Percentiles rank a stretch among this genome's conserved stretches.
Evolutionary conservation across 257 asterid species (phyloP).

Genomic region (Rhazya stricta): DNA sequence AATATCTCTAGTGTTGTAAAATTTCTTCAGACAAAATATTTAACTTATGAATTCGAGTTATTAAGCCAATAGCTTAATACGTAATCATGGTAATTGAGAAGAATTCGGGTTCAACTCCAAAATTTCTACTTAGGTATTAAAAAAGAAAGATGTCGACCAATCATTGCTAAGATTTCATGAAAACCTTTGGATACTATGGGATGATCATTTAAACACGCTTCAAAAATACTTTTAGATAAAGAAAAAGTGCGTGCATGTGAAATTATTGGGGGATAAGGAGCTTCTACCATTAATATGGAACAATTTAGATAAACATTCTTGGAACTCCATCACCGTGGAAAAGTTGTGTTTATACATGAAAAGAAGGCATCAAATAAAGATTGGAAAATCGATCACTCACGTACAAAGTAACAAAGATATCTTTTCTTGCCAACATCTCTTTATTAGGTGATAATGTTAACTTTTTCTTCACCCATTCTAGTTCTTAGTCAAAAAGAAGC

Average conservation of each 20-base stretch:
- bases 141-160: too few relatives aligned
- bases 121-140: too few relatives aligned
- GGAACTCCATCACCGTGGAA: background rate
- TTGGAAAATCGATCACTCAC: slow-evolving; percentile 4
- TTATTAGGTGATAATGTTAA: slow-evolving; percentile 17
- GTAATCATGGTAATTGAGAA: too few relatives aligned
- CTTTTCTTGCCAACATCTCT: slow-evolving; percentile 16
- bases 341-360: slow-evolving; percentile 7
- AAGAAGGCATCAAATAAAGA: background rate
- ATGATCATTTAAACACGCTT: background rate
- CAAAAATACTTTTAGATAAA: background rate
- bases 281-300: slow-evolving; percentile 5
- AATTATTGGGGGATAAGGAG: slow-evolving; percentile 13
- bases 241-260: background rate
- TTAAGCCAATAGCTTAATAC: too few relatives aligned
- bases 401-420: slow-evolving; percentile 9
- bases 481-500: slow-evolving; percentile 26
- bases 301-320: slow-evolving; percentile 22
- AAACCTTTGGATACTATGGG: background rate
- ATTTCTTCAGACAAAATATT: too few relatives aligned
- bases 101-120: too few relatives aligned
- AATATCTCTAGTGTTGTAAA: too few relatives aligned
- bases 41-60: too few relatives aligned
- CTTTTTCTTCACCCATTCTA: slow-evolving; percentile 9
- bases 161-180: too few relatives aligned